Conservation (phyloP, 306 rosid species). For the Ceratonia siliqua region DNA sequence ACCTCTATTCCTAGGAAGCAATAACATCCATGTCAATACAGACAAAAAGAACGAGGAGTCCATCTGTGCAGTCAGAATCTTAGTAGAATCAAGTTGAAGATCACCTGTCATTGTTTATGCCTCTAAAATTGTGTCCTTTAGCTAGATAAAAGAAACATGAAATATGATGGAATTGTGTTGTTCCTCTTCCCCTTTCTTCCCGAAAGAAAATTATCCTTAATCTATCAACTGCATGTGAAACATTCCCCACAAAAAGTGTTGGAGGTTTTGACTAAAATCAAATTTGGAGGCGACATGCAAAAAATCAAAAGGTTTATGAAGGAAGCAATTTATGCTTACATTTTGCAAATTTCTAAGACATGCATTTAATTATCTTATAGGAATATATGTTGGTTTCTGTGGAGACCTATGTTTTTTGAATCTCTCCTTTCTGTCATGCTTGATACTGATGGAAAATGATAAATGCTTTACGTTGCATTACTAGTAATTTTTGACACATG, state of each 20-base stretch:
- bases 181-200: background rate
- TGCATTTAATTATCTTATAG: background rate
- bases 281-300: background rate
- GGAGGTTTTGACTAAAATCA: slow-evolving; percentile 2
- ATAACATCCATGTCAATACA: background rate
- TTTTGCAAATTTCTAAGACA: slow-evolving; percentile 1
- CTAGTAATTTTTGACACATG: slow-evolving; percentile 7
- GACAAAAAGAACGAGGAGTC: background rate
- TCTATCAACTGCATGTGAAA: background rate
- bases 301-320: slow-evolving; percentile 23
- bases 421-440: background rate
- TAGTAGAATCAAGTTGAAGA: slow-evolving; percentile 10
- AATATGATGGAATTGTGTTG: background rate
- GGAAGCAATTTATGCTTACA: background rate
- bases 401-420: slow-evolving; percentile 1
- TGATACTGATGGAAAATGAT: background rate
- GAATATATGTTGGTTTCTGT: slow-evolving; percentile 12
- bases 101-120: slow-evolving; percentile 1
- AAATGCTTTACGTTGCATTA: background rate
- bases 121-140: slow-evolving; percentile 12
- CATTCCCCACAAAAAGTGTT: slow-evolving; percentile 14
- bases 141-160: slow-evolving; percentile 6
- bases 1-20: background rate
- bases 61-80: slow-evolving; percentile 9
- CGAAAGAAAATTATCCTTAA: background rate